Percentiles rank a stretch among this genome's conserved stretches.
These are phyloP conservation scores for Sphaerosporella brunnea DNA, from an alignment of 495 filamentous ascomycete species.

Conservation along the genomic window DNA sequence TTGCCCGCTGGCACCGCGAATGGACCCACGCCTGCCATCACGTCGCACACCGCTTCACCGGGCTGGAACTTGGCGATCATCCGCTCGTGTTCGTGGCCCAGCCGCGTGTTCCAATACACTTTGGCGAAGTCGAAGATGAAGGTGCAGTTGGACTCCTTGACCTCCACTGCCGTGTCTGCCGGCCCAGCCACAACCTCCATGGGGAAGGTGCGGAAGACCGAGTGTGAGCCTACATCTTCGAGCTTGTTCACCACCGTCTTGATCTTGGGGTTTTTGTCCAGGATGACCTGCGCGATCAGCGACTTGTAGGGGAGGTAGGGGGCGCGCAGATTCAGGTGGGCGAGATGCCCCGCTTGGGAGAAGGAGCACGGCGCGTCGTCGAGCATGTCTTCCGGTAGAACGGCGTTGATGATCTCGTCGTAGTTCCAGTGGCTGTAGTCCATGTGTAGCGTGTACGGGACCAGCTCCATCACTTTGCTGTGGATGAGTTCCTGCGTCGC, in stretches of 20 bases:
- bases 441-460: slow-evolving; percentile 56
- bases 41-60: slow-evolving; percentile 82
- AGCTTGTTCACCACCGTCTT: slow-evolving; percentile 91
- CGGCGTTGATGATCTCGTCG: slow-evolving; percentile 62
- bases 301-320: slow-evolving; percentile 64
- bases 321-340: slow-evolving; percentile 78
- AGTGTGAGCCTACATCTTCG: slow-evolving; percentile 67
- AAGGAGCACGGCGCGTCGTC: slow-evolving; percentile 74
- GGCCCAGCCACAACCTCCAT: slow-evolving; percentile 81
- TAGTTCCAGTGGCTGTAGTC: slow-evolving; percentile 78
- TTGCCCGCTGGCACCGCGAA: slow-evolving; percentile 87
- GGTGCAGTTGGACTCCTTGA: slow-evolving; percentile 42
- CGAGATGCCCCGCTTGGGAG: slow-evolving; percentile 72
- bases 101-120: slow-evolving; percentile 91
- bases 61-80: slow-evolving; percentile 58
- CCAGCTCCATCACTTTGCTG: slow-evolving; percentile 44
- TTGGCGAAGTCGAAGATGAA: slow-evolving; percentile 64
- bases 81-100: slow-evolving; percentile 73
- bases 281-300: slow-evolving; percentile 62
- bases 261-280: slow-evolving; percentile 67
- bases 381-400: slow-evolving; percentile 52
- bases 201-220: slow-evolving; percentile 75
- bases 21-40: slow-evolving; percentile 94
- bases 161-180: slow-evolving; percentile 60
- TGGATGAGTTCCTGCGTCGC: slow-evolving; percentile 49